These are phyloP conservation scores for Dothideomycetes sp. DNA, from an alignment of 2,329 filamentous ascomycete species.

Conservation along the genomic window DNA sequence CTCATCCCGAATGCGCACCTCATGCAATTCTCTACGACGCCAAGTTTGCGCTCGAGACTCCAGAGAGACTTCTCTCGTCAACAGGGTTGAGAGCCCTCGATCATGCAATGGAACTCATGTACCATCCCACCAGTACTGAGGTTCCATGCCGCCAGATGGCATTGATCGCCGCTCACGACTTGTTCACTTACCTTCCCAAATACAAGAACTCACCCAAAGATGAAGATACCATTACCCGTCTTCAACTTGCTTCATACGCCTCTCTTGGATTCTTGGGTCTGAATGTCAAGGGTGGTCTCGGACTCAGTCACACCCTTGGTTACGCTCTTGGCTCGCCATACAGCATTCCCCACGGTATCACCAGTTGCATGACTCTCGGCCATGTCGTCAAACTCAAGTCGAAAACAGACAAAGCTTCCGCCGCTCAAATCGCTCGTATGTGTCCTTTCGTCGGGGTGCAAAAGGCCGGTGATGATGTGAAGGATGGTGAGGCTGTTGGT, in stretches of 20 bases:
- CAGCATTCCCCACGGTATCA: constrained; percentile 48
- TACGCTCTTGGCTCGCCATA: constrained; percentile 49
- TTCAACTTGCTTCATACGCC: constrained; percentile 45
- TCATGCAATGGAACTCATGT: constrained; percentile 44
- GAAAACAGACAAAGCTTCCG: constrained; percentile 31
- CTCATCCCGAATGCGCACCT: constrained; percentile 34
- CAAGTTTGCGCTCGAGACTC: constrained; percentile 43
- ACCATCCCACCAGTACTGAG: constrained; percentile 44
- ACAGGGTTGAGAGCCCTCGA: constrained; percentile 47
- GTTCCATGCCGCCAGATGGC: constrained; percentile 40
- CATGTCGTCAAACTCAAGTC: constrained; percentile 48
- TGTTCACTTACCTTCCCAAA: constrained; percentile 41
- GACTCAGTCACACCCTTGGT: constrained; percentile 33
- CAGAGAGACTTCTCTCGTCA: constrained; percentile 39
- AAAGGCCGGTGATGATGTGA: constrained; percentile 31
- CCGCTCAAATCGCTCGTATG: constrained; percentile 37
- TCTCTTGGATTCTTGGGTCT: constrained; percentile 42
- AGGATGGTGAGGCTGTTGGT: constrained; percentile 38
- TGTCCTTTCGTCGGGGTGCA: constrained; percentile 35
- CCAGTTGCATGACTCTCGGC: constrained; percentile 45
- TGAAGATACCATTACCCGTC: constrained; percentile 40
- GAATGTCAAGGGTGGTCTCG: constrained; percentile 43
- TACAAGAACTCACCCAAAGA: constrained; percentile 39
- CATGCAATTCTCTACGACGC: constrained; percentile 46
- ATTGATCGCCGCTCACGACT: constrained; percentile 35